Conservation (phyloP, 2,329 filamentous ascomycete genomes). For the Beauveria pseudobassiana region DNA sequence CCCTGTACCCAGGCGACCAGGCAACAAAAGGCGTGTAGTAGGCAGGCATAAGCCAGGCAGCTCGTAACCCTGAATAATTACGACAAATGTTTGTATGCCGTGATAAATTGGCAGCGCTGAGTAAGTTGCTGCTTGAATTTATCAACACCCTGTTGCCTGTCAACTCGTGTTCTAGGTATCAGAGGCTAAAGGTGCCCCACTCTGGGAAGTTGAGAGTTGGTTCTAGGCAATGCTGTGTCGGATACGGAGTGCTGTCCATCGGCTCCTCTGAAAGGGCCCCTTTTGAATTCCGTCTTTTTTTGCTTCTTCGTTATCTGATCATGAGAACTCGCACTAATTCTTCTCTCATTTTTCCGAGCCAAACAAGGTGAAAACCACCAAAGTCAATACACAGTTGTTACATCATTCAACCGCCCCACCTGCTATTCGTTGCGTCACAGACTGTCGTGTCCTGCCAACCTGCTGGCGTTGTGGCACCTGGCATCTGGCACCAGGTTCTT, state of each 20-base stretch:
- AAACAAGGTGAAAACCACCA: background rate
- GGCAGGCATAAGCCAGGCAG: no score
- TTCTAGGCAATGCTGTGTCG: background rate
- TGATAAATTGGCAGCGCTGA: no score
- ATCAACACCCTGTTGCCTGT: no score
- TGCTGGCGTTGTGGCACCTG: background rate
- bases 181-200: background rate
- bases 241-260: background rate
- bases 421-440: conserved; percentile 4
- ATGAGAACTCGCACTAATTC: background rate
- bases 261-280: background rate
- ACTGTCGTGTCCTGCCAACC: background rate
- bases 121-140: background rate
- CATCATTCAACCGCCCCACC: background rate
- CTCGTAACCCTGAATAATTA: no score
- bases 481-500: background rate
- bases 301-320: background rate
- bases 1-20: no score
- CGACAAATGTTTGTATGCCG: no score
- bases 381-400: background rate
- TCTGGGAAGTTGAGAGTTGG: background rate
- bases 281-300: background rate
- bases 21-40: no score
- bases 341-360: background rate
- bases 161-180: no score